Base-by-base conservation (phyloP, 495 filamentous ascomycete genomes). In the Xylaria acuta region DNA sequence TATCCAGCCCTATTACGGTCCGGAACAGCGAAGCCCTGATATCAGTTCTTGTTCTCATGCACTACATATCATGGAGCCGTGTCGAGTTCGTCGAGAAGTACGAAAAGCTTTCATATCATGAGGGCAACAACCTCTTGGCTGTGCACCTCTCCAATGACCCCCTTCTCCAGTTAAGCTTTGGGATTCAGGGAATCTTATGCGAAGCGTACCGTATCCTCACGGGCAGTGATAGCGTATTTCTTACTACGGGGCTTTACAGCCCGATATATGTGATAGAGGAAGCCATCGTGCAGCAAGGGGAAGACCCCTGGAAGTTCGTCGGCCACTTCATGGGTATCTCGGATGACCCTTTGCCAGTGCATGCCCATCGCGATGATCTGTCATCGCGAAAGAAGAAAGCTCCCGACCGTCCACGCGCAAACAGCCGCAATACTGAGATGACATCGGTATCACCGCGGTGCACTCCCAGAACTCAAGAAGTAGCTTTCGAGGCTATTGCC, bases 21-120 rank as follows among this genome's bases (percentile, higher is more conserved):
- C 58, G n/a, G 18, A 71, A 64, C 30, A 71, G 54, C 69, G 69
- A 71, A 53, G 12, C 27, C 41, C 38, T 71, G 16, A 64, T 71
- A 3, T 59, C 71, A 22, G 74, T 74, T 9, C 72, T 72, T 59
- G 72, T 75, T 43, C 67, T 79, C 1, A 72, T 79, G 65, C 74
- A 79, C 32, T 75, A 74, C 36, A 70, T 79, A 25, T 72, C 76
- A 36, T 79, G 78, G 78, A 66, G 65, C 43, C 74, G 78, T 38
- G 63, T 78, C 14, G 65, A 49, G 56, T 76, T 75, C 64, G 58
- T 76, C 20, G 38, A 64, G n/a, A 64, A 45, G 18, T 11, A 64
- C 0, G 60, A 64, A 22, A 64, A 4, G 36, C 2, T 30, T 43
- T 22, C 20, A 9, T 45, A 6, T 25, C 18, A 12, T 27, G 18